A percentile compares a stretch with the other conserved stretches of the same genome.
Conservation (phyloP, 768 basidiomycete species). For the Lactarius tabidus region DNA sequence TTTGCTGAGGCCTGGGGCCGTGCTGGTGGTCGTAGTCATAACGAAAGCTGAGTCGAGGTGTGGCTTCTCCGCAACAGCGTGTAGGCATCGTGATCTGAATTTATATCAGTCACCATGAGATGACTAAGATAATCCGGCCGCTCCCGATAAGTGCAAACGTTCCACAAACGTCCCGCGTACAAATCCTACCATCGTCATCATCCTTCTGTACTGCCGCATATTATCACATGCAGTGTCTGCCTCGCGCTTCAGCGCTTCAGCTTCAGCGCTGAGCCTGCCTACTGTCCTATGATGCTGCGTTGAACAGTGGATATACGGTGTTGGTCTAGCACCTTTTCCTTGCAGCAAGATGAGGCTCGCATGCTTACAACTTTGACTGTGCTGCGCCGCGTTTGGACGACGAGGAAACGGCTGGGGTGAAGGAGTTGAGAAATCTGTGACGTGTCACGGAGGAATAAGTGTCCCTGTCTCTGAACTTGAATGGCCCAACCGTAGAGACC, state of each 20-base stretch:
- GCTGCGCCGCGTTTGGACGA: conserved; percentile 54
- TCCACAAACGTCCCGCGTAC: too few species aligned
- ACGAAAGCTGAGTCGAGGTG: not conserved
- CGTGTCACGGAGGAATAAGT: too few species aligned
- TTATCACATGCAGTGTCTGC: too few species aligned
- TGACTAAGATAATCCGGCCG: too few species aligned
- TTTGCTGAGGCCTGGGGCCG: not conserved
- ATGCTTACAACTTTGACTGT: conserved; percentile 76
- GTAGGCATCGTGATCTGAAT: not conserved
- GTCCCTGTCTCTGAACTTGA: too few species aligned
- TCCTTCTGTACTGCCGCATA: too few species aligned
- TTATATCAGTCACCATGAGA: not conserved
- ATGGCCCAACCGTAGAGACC: too few species aligned
- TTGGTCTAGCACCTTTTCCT: conserved; percentile 59
- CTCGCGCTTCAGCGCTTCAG: too few species aligned
- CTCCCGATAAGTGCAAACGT: too few species aligned
- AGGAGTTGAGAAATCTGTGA: conserved; percentile 24
- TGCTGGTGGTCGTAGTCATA: not conserved
- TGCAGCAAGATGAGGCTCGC: conserved; percentile 69
- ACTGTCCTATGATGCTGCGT: too few species aligned
- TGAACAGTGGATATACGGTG: conserved; percentile 52
- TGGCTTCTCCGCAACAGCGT: not conserved
- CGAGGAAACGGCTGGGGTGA: conserved; percentile 5
- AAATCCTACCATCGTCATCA: too few species aligned
- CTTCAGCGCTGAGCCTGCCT: too few species aligned